A percentile compares a stretch with the other conserved stretches of the same genome.
phyloP scores from a whole-genome alignment of 192 early-diverging fungal species.

The Umbelopsis sp. region DNA sequence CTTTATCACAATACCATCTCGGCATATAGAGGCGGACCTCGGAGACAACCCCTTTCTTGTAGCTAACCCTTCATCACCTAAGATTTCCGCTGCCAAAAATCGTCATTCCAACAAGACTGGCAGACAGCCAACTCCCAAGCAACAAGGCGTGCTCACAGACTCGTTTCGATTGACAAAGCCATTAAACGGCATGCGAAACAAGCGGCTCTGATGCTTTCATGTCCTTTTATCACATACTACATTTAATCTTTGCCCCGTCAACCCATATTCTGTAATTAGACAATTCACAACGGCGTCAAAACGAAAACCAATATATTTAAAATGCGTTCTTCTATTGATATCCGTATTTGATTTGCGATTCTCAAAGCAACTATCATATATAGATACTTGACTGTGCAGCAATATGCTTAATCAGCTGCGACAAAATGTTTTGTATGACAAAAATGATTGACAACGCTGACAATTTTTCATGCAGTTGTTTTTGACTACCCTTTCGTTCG shows the following conservation, averaged over 20 bases:
- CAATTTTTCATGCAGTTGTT: not conserved
- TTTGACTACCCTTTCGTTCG: not conserved
- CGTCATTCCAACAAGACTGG: not conserved
- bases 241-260: not conserved
- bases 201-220: not conserved
- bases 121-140: not conserved
- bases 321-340: not conserved
- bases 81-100: not conserved
- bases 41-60: conserved; percentile 10
- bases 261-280: conserved; percentile 14
- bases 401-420: too few species aligned
- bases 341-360: too few species aligned
- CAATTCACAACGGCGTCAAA: not conserved
- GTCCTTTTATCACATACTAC: not conserved
- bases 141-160: not conserved
- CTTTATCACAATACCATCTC: conserved; percentile 10
- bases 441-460: too few species aligned
- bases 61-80: not conserved
- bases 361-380: too few species aligned
- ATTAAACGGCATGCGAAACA: not conserved
- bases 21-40: not conserved
- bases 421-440: too few species aligned
- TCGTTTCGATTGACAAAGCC: conserved; percentile 2
- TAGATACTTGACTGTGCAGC: too few species aligned
- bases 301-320: not conserved